phyloP scores from a whole-genome alignment of 1,139 yeast species.

The Zhuliangozyma blackwelliae region DNA sequence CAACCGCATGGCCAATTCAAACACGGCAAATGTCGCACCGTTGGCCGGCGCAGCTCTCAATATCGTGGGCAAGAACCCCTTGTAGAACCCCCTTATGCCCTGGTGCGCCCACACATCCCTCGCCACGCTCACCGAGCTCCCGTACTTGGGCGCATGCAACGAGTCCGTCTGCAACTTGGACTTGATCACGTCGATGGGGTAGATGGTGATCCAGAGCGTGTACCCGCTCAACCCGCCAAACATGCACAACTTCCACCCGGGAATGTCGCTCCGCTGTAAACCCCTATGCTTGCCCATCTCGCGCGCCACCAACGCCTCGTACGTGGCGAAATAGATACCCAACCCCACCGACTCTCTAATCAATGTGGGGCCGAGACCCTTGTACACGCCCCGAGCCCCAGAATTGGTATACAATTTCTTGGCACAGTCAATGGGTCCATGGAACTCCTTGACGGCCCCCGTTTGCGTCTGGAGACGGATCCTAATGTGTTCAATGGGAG shows the following conservation, averaged over 20 bases:
- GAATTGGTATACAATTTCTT: constrained; percentile 49
- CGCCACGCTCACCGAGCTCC: constrained; percentile 51
- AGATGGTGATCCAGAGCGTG: constrained; percentile 74
- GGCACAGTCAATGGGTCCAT: constrained; percentile 81
- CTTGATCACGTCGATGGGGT: constrained; percentile 84
- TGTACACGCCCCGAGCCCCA: constrained; percentile 61
- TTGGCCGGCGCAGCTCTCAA: constrained; percentile 96
- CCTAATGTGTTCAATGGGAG: constrained; percentile 92
- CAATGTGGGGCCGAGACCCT: constrained; percentile 77
- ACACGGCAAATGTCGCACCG: constrained; percentile 91
- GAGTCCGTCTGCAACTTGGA: constrained; percentile 84
- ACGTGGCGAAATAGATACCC: constrained; percentile 85
- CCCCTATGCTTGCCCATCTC: constrained; percentile 38
- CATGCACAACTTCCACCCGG: constrained; percentile 78
- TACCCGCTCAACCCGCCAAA: constrained; percentile 88
- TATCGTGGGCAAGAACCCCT: constrained; percentile 86
- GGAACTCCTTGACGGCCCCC: constrained; percentile 39
- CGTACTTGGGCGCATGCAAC: constrained; percentile 46
- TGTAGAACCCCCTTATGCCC: constrained; percentile 76
- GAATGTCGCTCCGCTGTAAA: constrained; percentile 58
- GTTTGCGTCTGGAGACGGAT: constrained; percentile 86
- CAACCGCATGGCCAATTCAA: constrained; percentile 79
- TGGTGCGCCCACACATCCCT: constrained; percentile 46
- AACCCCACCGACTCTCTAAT: constrained; percentile 82
- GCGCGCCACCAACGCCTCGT: constrained; percentile 74